Evolutionary conservation across 2,329 filamentous ascomycete genomes (phyloP), one percentile per base, ranked within the genome.

Genomic region (Alternaria alternata): DNA sequence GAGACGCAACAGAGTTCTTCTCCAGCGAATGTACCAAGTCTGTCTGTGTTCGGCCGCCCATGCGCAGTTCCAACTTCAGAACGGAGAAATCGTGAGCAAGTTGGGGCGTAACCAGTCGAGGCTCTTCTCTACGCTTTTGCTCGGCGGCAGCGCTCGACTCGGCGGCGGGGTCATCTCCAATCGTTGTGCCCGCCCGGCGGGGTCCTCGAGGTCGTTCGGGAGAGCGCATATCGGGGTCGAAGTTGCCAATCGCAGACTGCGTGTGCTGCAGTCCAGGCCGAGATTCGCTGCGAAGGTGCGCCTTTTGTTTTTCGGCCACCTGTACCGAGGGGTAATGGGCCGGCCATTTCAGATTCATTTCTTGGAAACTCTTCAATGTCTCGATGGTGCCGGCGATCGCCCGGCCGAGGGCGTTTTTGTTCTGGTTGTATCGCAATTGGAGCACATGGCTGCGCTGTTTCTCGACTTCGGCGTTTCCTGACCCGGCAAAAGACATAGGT

Each of bases 61-160:
- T 86, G 80, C 97, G 97, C 58, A 99, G 81, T 77, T 99, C 95
- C 63, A 99, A 83, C 81, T 98, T 99, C 66, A 99, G 81, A 32
- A 99, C 90, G 0, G 94, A 98, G 71, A 98, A 97, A 73, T 99
- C 94, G 67, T 97, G 93, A 3, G 94, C 92, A 64, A 98, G 93
- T 78, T 98, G 93, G 30, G 93, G 92, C 2, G 93, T 93, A 62
- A 98, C 90, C 24, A 99, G 84, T 65, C 95, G 86, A 14, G 94
- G 94, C 74, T 96, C 93, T 9, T 86, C 78, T 4, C 81, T 77
- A 36, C 83, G 76, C 63, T 89, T 88, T 56, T 81, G 83, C 69
- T 91, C 87, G n/a, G 87, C 89, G 20, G 86, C 81, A 62, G 85
- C 87, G 78, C 92, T 96, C 7, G 91, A 93, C 77, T 96, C 93